A percentile compares a stretch with the other conserved stretches of the same genome.
Conservation (phyloP, 768 basidiomycete genomes). For the Sporobolomyces roseus region DNA sequence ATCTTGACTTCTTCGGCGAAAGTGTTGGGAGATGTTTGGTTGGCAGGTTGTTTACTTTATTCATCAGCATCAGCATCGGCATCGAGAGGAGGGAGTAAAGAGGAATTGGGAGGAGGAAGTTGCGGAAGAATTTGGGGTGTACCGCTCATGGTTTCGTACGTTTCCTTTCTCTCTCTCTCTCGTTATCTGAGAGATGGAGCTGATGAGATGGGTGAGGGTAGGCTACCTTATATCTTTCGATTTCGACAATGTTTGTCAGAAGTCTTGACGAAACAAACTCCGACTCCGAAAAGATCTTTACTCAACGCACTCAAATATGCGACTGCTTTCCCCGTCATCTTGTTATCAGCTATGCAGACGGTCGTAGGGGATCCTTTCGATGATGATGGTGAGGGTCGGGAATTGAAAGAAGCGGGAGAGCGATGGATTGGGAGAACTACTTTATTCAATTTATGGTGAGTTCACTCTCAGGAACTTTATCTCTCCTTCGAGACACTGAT, state of each 20-base stretch:
- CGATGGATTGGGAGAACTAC: slow-evolving; percentile 34
- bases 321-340: slow-evolving; percentile 92
- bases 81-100: too few relatives aligned
- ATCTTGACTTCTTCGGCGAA: slow-evolving; percentile 95
- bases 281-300: slow-evolving; percentile 67
- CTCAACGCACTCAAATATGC: slow-evolving; percentile 95
- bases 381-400: slow-evolving; percentile 2
- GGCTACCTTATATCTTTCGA: slow-evolving; percentile 84
- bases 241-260: slow-evolving; percentile 92
- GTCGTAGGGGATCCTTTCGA: slow-evolving; percentile 42
- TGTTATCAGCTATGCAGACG: slow-evolving; percentile 79
- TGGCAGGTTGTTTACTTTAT: slow-evolving; percentile 53
- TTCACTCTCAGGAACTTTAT: neutral
- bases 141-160: slow-evolving; percentile 42
- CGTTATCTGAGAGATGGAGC: neutral
- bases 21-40: slow-evolving; percentile 89
- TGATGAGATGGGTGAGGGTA: slow-evolving; percentile 44
- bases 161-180: neutral
- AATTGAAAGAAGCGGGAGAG: slow-evolving; percentile 10
- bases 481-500: neutral
- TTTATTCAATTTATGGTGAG: slow-evolving; percentile 42
- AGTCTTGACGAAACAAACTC: slow-evolving; percentile 59
- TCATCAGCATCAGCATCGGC: slow-evolving; percentile 10
- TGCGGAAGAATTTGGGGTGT: slow-evolving; percentile 36
- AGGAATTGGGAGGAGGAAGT: neutral